These are phyloP conservation scores for Caloboletus inedulis DNA, from an alignment of 1,284 basidiomycete genomes.

Conservation along the genomic window DNA sequence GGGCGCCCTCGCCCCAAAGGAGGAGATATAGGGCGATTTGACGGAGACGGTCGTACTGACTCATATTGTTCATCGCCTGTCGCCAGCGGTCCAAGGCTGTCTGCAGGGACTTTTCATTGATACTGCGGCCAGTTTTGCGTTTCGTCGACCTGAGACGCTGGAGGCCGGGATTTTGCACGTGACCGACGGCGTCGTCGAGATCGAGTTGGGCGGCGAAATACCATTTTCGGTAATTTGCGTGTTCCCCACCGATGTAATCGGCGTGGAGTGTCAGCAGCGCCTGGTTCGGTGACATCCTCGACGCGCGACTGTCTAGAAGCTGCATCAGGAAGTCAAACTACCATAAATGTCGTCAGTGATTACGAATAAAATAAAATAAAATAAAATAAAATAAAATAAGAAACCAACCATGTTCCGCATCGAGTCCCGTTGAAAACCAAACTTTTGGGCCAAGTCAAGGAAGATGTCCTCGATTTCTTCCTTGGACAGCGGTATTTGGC, in stretches of 20 bases:
- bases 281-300: conserved; percentile 97
- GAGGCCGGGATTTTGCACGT: conserved; percentile 88
- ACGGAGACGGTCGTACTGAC: conserved; percentile 94
- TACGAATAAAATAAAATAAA: conserved; percentile 1
- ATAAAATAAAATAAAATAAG: background rate
- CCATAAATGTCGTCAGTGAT: conserved; percentile 8
- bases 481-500: conserved; percentile 93
- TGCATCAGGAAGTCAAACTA: conserved; percentile 99
- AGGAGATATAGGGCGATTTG: conserved; percentile 96
- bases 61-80: conserved; percentile 98
- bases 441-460: conserved; percentile 97
- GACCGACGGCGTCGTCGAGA: conserved; percentile 95
- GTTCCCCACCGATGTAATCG: conserved; percentile 97
- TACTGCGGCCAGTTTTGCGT: conserved; percentile 37
- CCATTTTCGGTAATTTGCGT: conserved; percentile 98
- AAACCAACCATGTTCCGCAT: conserved; percentile 84
- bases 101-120: conserved; percentile 80
- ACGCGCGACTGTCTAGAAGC: conserved; percentile 91
- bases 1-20: conserved; percentile 98
- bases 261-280: conserved; percentile 94
- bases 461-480: conserved; percentile 99
- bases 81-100: conserved; percentile 92
- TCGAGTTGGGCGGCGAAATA: conserved; percentile 99
- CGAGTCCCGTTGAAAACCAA: conserved; percentile 94
- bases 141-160: conserved; percentile 74